Conservation (phyloP, 75 land plant genomes). For the Cryptomeria japonica region DNA sequence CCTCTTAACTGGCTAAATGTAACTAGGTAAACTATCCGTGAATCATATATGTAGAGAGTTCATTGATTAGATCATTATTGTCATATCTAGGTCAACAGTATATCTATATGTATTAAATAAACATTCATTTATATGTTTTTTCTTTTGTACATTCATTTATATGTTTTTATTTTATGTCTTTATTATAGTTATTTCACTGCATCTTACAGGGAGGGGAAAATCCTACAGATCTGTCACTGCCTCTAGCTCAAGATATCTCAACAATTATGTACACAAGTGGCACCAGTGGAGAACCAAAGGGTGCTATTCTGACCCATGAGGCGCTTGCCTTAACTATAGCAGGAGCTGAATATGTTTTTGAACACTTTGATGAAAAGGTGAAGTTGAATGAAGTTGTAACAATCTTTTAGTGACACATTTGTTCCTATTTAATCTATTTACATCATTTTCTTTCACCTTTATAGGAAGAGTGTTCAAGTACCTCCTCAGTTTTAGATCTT, state of each 20-base stretch:
- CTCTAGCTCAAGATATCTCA: slow-evolving; percentile 62
- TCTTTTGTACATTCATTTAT: not conserved
- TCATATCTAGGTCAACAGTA: not conserved
- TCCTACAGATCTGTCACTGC: slow-evolving; percentile 54
- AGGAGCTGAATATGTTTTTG: slow-evolving; percentile 68
- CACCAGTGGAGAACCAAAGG: slow-evolving; percentile 97
- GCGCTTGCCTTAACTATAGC: slow-evolving; percentile 38
- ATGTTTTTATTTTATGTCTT: not conserved
- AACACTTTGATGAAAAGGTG: slow-evolving; percentile 89
- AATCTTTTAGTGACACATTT: not conserved
- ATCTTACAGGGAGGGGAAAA: slow-evolving; percentile 67
- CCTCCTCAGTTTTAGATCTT: not conserved
- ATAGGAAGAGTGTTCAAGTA: not conserved
- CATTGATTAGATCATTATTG: not conserved
- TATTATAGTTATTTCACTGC: not conserved
- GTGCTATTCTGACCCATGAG: slow-evolving; percentile 89
- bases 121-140: not conserved
- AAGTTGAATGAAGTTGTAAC: not conserved
- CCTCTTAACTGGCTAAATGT: not conserved
- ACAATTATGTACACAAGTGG: slow-evolving; percentile 99
- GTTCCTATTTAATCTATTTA: not conserved
- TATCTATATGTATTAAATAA: not conserved
- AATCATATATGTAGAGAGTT: not conserved
- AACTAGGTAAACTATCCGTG: not conserved
- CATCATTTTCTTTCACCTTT: not conserved